These are phyloP conservation scores for Suillus brevipes DNA, from an alignment of 768 basidiomycete species.

Conservation along the genomic window DNA sequence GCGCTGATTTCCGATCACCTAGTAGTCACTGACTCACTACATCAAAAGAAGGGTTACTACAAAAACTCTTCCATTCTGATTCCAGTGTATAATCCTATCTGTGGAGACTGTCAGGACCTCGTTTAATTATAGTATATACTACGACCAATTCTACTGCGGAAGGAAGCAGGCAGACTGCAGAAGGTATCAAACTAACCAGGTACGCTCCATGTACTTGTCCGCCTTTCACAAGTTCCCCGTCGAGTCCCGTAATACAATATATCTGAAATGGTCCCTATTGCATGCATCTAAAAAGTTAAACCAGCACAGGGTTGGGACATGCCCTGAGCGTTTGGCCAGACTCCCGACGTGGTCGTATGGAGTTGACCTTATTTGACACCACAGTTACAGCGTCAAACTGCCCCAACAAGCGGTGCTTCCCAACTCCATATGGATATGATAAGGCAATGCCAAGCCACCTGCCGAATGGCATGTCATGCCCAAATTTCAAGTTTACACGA, in stretches of 20 bases:
- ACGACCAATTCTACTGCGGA: not conserved
- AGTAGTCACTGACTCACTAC: not conserved
- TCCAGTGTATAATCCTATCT: not conserved
- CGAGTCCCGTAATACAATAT: slow-evolving; percentile 4
- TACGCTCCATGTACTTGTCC: not conserved
- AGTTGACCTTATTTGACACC: not conserved
- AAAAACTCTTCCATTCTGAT: slow-evolving; percentile 5
- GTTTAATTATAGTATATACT: not conserved
- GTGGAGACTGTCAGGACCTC: slow-evolving; percentile 4
- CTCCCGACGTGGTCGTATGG: not conserved
- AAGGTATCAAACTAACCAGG: not conserved
- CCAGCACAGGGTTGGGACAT: not conserved
- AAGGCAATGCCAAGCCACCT: not conserved
- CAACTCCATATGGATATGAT: not conserved
- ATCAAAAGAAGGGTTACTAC: not conserved
- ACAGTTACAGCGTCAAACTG: not conserved
- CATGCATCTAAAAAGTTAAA: not conserved
- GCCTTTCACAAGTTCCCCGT: slow-evolving; percentile 5
- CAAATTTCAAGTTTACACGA: not conserved
- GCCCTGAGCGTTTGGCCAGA: not conserved
- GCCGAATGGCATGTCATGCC: not conserved
- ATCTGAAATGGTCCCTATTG: slow-evolving; percentile 2
- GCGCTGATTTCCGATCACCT: not conserved
- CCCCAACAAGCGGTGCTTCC: not conserved
- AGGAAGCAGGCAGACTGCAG: not conserved